Evolutionary conservation across 257 asterid species (phyloP).

Genomic region (Petunia secreta): DNA sequence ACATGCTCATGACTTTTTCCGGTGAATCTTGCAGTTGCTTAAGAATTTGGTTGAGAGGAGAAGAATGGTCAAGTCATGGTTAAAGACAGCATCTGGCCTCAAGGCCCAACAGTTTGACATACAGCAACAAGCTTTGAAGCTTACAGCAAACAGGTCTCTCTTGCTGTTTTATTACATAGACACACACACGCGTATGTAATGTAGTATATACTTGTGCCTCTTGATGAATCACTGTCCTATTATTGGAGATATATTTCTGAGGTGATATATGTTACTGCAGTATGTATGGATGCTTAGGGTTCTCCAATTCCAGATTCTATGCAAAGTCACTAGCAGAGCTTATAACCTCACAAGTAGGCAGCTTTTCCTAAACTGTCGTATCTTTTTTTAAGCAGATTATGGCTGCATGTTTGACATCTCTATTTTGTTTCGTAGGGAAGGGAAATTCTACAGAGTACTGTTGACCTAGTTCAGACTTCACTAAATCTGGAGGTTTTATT

Average conservation of each 20-base stretch:
- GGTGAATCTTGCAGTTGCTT: slow-evolving; percentile 59
- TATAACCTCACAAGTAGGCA: slow-evolving; percentile 80
- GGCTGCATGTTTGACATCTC: slow-evolving; percentile 35
- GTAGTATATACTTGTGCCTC: slow-evolving; percentile 20
- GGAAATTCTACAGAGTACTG: slow-evolving; percentile 93
- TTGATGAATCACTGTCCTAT: slow-evolving; percentile 25
- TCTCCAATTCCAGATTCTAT: slow-evolving; percentile 92
- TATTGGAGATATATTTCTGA: slow-evolving; percentile 29
- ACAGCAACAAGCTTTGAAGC: slow-evolving; percentile 94
- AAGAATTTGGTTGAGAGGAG: slow-evolving; percentile 89
- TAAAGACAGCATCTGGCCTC: slow-evolving; percentile 84
- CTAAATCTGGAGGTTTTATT: slow-evolving; percentile 78
- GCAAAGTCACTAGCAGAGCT: slow-evolving; percentile 98
- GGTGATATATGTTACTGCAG: slow-evolving; percentile 47
- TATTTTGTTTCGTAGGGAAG: slow-evolving; percentile 68
- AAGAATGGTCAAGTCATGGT: slow-evolving; percentile 70
- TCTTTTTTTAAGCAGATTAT: slow-evolving; percentile 1
- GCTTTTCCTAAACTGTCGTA: slow-evolving; percentile 23
- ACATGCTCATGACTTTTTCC: slow-evolving; percentile 9
- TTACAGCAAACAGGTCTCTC: slow-evolving; percentile 93
- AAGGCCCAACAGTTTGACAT: slow-evolving; percentile 92
- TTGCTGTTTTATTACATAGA: slow-evolving; percentile 23
- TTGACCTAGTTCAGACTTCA: slow-evolving; percentile 83
- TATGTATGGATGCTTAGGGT: slow-evolving; percentile 98
- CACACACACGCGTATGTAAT: neutral